phyloP scores from a whole-genome alignment of 768 basidiomycete genomes.

The Obba rivulosa region DNA sequence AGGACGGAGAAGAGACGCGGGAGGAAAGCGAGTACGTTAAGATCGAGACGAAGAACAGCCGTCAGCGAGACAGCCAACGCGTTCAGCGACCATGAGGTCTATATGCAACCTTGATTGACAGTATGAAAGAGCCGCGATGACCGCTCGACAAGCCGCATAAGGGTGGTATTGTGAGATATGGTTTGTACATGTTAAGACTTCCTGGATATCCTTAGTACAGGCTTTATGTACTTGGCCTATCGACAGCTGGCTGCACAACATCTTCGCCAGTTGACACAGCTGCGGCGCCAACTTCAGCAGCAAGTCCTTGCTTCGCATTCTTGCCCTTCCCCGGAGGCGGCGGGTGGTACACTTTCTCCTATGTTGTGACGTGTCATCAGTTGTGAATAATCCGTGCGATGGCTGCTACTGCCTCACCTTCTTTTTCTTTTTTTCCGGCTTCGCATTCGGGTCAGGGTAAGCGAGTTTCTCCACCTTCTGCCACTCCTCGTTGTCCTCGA shows the following conservation, averaged over 20 bases:
- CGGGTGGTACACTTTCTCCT: slow-evolving; percentile 82
- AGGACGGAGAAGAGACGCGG: slow-evolving; percentile 38
- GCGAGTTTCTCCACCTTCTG: slow-evolving; percentile 69
- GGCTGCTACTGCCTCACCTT: slow-evolving; percentile 24
- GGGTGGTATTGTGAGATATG: too few relatives aligned
- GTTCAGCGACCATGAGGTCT: background rate
- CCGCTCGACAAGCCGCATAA: too few relatives aligned
- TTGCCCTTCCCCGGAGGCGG: slow-evolving; percentile 79
- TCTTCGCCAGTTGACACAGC: background rate
- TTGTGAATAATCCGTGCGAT: background rate
- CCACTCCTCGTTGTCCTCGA: slow-evolving; percentile 77
- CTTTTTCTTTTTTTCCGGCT: slow-evolving; percentile 65
- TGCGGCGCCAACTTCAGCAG: slow-evolving; percentile 4
- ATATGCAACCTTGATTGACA: too few relatives aligned
- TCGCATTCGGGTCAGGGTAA: slow-evolving; percentile 74
- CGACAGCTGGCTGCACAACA: too few relatives aligned
- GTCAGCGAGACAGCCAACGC: slow-evolving; percentile 32
- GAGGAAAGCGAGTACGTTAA: slow-evolving; percentile 80
- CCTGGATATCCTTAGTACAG: too few relatives aligned
- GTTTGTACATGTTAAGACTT: too few relatives aligned
- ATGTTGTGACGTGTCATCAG: background rate
- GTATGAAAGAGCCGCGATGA: too few relatives aligned
- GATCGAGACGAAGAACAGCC: slow-evolving; percentile 69
- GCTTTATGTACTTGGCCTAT: too few relatives aligned
- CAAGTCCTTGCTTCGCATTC: slow-evolving; percentile 33